Percentiles rank a stretch among this genome's conserved stretches.
Conservation (phyloP, 371 early-diverging fungal species). For the Lichtheimia corymbifera region DNA sequence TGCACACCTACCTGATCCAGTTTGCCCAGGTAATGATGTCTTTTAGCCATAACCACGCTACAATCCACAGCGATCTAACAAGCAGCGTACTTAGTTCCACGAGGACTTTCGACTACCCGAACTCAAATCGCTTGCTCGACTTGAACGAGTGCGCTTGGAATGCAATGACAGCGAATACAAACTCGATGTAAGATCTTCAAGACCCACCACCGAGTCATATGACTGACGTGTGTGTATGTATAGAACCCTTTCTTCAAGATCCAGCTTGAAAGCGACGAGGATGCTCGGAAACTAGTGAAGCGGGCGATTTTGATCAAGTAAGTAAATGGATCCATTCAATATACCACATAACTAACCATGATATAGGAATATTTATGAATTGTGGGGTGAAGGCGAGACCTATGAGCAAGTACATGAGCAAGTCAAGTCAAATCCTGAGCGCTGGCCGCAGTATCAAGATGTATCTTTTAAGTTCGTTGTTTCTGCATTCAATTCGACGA, state of each 20-base stretch:
- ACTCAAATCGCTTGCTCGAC: constrained; percentile 75
- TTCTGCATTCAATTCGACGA: constrained; percentile 73
- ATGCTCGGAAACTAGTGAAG: constrained; percentile 74
- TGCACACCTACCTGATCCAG: constrained; percentile 45
- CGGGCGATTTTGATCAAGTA: constrained; percentile 89
- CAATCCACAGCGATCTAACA: neutral
- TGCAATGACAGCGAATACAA: constrained; percentile 57
- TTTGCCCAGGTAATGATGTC: constrained; percentile 41
- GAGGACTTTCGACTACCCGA: constrained; percentile 80
- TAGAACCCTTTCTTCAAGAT: constrained; percentile 83
- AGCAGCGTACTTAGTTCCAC: constrained; percentile 40
- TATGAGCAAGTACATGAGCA: constrained; percentile 65
- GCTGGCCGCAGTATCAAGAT: constrained; percentile 63
- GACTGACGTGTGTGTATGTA: neutral
- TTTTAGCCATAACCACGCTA: neutral
- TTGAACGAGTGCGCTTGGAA: constrained; percentile 67
- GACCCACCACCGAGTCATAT: neutral
- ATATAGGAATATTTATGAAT: constrained; percentile 69
- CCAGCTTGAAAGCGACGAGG: constrained; percentile 65
- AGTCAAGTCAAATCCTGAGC: constrained; percentile 59
- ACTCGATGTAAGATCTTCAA: constrained; percentile 42
- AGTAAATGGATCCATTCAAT: neutral
- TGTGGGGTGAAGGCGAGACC: constrained; percentile 73
- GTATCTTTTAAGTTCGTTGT: constrained; percentile 85
- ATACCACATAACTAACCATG: neutral